Evolutionary conservation across 306 rosid genomes (phyloP), one percentile per base, ranked within the genome.

Genomic region (Cicer arietinum): DNA sequence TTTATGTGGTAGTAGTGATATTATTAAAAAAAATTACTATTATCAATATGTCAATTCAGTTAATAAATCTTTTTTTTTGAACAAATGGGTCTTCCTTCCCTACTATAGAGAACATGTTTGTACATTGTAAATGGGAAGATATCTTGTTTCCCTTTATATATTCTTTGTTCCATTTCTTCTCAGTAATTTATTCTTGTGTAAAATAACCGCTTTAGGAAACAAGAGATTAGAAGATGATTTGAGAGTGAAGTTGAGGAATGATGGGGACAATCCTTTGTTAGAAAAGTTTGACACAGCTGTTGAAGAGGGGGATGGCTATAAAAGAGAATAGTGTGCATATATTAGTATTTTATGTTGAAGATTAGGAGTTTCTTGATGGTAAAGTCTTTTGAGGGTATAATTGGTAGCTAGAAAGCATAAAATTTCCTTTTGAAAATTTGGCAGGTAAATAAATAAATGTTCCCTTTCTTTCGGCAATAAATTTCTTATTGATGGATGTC

Each of bases 401-500:
- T 57, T 57, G 42, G 13, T 56, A 42, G 7, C 39, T 66, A 48
- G 47, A 25, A 67, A 47, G 13, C 69, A 8, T 13, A 37, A 70
- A 22, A 76, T 64, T 17, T 54, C 54, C 60, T 66, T 82, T 50
- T 59, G 68, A 52, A 72, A 59, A 43, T 73, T 43, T 65, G 42
- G 47, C 68, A 58, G 62, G 41, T 30, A 64, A 37, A 50, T 68
- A 71, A 68, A 14, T 41, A 51, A 22, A 30, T 43, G 45, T 42
- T 61, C 47, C 73, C 80, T 50, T 82, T 14, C 46, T 59, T 74
- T 41, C 65, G 73, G 68, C 46, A 58, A 54, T 46, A 56, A 66
- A 41, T 77, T 42, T 51, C 73, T 9, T 51, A 10, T 50, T 67
- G 62, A 77, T 72, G 37, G 61, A n/a, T 59, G 58, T 57, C 53